Evolutionary conservation across 106 monocot genomes (phyloP), one percentile per base, ranked within the genome.

Genomic region (Acorus gramineus): DNA sequence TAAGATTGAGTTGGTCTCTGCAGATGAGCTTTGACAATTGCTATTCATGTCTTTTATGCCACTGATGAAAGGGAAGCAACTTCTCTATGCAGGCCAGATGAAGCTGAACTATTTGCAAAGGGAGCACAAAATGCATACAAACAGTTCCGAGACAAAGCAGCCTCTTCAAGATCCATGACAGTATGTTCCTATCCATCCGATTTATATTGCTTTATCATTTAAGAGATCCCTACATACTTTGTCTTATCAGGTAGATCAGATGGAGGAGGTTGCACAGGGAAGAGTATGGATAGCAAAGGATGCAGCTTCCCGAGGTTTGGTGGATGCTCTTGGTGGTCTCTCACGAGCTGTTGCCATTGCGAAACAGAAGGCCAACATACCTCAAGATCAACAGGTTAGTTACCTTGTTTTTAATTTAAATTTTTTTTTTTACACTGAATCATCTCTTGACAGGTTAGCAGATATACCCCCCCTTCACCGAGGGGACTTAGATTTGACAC

Each of bases 241-340:
- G 5, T 70, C 51, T 65, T 2, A 59, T 47, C 77, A 94, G 94
- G 65, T 85, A 48, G 92, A 98, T 71, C 68, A 92, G 65, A 98
- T 98, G 96, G 96, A 98, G 64, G 69, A 66, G 64, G 74, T 92
- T 74, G 96, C 96, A 12, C 96, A 98, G 79, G 96, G 96, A 51
- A 75, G 91, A 66, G 91, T 98, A 46, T 98, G 96, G 96, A 85
- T 73, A 9, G 91, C 91, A 69, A 78, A 76, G 66, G 91, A 81
- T 79, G 91, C 88, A 65, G 72, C 77, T 47, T 79, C 91, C 8
- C 50, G 74, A 60, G 96, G 96, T 48, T 72, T 98, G 56, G 85
- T 92, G 66, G 96, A 98, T 81, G 84, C 85, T 5, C 66, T 98
- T 50, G 96, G 91, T 74, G 96, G 96, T 12, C 69, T 98, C 62